Percentiles rank a stretch among this genome's conserved stretches.
Evolutionary conservation across 352 stramenopile genomes (phyloP).

Genomic region (Lagenidium sp.): DNA sequence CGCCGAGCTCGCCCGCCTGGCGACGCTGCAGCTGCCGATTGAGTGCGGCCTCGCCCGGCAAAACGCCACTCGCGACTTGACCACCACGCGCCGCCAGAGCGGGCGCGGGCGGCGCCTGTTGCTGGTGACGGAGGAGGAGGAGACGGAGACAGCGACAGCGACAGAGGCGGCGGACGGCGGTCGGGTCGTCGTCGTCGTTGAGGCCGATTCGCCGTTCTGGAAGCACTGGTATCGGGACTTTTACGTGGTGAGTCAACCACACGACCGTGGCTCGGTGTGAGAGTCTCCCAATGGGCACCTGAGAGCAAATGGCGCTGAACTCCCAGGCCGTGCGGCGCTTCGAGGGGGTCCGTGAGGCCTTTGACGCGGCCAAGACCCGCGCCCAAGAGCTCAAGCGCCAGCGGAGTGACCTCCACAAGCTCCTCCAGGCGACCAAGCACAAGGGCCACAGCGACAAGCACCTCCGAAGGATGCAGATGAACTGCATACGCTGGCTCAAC

Average conservation of each 20-base stretch:
- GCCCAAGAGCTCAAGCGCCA: slow-evolving; percentile 39
- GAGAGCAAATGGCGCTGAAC: too few relatives aligned
- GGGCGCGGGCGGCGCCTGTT: slow-evolving; percentile 10
- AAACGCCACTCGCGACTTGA: background rate
- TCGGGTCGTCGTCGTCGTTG: background rate
- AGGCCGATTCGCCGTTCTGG: slow-evolving; percentile 28
- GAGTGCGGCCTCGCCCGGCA: slow-evolving; percentile 4
- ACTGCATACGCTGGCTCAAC: slow-evolving; percentile 62
- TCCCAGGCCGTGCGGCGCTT: slow-evolving; percentile 27
- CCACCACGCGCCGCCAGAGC: background rate
- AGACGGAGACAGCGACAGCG: background rate
- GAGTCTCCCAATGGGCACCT: too few relatives aligned
- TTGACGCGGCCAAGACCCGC: slow-evolving; percentile 25
- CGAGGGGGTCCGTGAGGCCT: slow-evolving; percentile 18
- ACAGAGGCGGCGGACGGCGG: background rate
- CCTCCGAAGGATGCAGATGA: slow-evolving; percentile 45
- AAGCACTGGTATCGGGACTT: slow-evolving; percentile 44
- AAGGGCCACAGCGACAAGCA: slow-evolving; percentile 40
- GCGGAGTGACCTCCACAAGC: slow-evolving; percentile 32
- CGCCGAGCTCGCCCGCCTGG: slow-evolving; percentile 4
- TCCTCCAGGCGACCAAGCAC: slow-evolving; percentile 34
- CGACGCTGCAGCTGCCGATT: background rate
- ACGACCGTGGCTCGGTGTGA: background rate
- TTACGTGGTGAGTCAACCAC: slow-evolving; percentile 21
- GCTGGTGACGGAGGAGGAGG: background rate